Percentiles rank a stretch among this genome's conserved stretches.
Evolutionary conservation across 1,284 basidiomycete species (phyloP).

Genomic region (Trametes polyzona): DNA sequence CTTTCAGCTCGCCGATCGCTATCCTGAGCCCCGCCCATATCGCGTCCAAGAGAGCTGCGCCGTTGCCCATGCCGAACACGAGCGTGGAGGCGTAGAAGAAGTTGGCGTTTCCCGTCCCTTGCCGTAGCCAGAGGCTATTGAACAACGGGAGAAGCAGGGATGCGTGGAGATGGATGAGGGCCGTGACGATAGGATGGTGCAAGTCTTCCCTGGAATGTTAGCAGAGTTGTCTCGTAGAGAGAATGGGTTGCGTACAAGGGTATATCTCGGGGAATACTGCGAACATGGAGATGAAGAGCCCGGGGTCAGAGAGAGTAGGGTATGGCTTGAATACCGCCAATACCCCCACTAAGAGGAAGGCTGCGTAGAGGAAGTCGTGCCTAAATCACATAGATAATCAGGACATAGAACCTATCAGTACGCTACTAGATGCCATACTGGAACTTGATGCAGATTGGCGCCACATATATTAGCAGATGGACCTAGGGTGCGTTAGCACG

Average conservation of each 20-base stretch:
- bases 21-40: conserved; percentile 79
- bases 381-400: conserved; percentile 41
- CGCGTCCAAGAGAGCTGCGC: conserved; percentile 81
- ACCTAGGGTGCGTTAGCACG: conserved; percentile 48
- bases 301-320: conserved; percentile 87
- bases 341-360: conserved; percentile 79
- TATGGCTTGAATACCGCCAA: conserved; percentile 91
- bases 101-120: conserved; percentile 96
- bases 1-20: conserved; percentile 61
- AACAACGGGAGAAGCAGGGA: conserved; percentile 89
- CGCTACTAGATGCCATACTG: conserved; percentile 50
- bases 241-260: conserved; percentile 22
- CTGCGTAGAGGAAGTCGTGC: conserved; percentile 84
- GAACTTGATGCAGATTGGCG: conserved; percentile 88
- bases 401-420: not conserved
- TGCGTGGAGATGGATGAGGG: conserved; percentile 85
- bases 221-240: not conserved
- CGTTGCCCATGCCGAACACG: conserved; percentile 90
- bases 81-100: conserved; percentile 97
- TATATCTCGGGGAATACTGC: conserved; percentile 85
- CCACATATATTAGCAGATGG: conserved; percentile 84
- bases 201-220: conserved; percentile 76
- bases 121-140: conserved; percentile 89
- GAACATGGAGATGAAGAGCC: conserved; percentile 83
- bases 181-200: conserved; percentile 85